Percentiles rank a stretch among this genome's conserved stretches.
These are phyloP conservation scores for Colletotrichum sp. DNA, from an alignment of 2,329 filamentous ascomycete species.

Conservation along the genomic window DNA sequence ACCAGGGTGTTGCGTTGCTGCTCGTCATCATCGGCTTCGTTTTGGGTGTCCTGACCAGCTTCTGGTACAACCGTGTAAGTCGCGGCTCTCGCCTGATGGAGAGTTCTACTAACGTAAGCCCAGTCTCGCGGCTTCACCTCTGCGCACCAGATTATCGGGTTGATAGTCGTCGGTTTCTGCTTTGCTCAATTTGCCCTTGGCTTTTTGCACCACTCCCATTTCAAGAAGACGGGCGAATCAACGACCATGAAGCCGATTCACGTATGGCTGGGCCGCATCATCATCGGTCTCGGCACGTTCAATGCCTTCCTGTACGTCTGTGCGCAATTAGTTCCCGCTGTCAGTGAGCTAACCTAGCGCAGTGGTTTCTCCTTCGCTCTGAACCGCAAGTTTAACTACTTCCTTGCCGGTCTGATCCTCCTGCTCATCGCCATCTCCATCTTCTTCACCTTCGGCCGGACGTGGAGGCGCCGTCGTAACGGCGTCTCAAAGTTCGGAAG, in stretches of 20 bases:
- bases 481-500: neutral
- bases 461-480: constrained; percentile 24
- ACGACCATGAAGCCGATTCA: constrained; percentile 60
- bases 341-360: constrained; percentile 7
- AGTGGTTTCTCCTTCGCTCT: constrained; percentile 64
- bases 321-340: neutral
- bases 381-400: constrained; percentile 49
- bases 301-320: constrained; percentile 61
- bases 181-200: constrained; percentile 60
- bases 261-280: constrained; percentile 60
- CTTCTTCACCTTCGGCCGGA: constrained; percentile 35
- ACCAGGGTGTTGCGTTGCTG: constrained; percentile 55
- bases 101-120: neutral
- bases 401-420: constrained; percentile 51
- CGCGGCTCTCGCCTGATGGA: no score
- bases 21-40: constrained; percentile 54
- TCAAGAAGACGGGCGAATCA: constrained; percentile 51
- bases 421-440: constrained; percentile 42
- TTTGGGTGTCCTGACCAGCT: constrained; percentile 58
- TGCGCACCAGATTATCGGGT: constrained; percentile 64
- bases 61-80: constrained; percentile 61
- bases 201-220: constrained; percentile 59
- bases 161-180: constrained; percentile 56
- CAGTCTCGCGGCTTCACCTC: constrained; percentile 59
- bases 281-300: constrained; percentile 57